Conservation (phyloP, 345 rosid species). For the Eucalyptus virginea region DNA sequence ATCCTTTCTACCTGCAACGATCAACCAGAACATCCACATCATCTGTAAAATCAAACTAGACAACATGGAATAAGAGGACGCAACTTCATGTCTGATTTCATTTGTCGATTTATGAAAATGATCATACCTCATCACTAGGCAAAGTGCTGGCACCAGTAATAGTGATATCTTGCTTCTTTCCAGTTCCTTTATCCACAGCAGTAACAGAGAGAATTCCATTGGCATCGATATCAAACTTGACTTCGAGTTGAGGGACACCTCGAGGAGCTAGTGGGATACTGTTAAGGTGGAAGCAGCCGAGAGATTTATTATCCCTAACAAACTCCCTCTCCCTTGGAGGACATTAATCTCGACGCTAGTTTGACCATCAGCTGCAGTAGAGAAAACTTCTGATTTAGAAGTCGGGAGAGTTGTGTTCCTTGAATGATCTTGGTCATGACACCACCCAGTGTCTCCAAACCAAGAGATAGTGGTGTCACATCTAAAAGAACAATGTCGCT, state of each 20-base stretch:
- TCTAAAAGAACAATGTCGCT: slow-evolving; percentile 90
- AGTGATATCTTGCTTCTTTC: slow-evolving; percentile 94
- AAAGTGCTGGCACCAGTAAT: slow-evolving; percentile 73
- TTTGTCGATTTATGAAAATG: not conserved
- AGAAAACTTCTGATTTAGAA: slow-evolving; percentile 95
- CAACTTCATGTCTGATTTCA: not conserved
- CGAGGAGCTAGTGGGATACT: slow-evolving; percentile 79
- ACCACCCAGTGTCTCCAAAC: slow-evolving; percentile 94
- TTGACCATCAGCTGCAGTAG: slow-evolving; percentile 99
- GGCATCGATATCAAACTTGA: slow-evolving; percentile 93
- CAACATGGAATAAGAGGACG: not conserved
- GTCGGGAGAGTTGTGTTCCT: slow-evolving; percentile 94
- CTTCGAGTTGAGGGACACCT: slow-evolving; percentile 93
- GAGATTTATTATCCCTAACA: slow-evolving; percentile 88
- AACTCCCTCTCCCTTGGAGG: slow-evolving; percentile 98
- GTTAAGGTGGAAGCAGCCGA: slow-evolving; percentile 43
- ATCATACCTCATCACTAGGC: slow-evolving; percentile 76
- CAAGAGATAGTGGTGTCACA: slow-evolving; percentile 80
- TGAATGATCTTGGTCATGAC: slow-evolving; percentile 96
- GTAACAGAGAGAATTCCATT: slow-evolving; percentile 85
- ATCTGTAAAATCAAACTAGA: not conserved
- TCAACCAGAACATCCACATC: not conserved
- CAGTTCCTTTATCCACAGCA: slow-evolving; percentile 81
- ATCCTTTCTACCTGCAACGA: slow-evolving; percentile 60
- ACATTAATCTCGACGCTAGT: slow-evolving; percentile 98